Percentiles rank a stretch among this genome's conserved stretches.
These are phyloP conservation scores for Endotrypanum monterogeii DNA, from an alignment of 208 protist species.

Conservation along the genomic window DNA sequence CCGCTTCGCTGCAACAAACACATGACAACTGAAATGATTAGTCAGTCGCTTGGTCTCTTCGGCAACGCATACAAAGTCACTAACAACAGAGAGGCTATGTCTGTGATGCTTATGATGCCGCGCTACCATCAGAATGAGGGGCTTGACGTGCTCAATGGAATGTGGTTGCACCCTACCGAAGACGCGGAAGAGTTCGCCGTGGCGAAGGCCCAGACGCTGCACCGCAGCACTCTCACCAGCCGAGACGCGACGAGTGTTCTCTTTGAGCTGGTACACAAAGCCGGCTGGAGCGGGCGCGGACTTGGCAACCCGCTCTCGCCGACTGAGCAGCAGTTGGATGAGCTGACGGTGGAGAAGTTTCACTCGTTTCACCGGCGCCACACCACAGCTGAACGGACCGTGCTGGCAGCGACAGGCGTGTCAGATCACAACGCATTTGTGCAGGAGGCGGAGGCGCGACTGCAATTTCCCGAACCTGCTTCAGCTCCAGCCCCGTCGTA, in stretches of 20 bases:
- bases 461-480: constrained; percentile 49
- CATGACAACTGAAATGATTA: constrained; percentile 56
- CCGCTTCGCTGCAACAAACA: constrained; percentile 70
- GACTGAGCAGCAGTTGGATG: constrained; percentile 51
- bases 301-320: constrained; percentile 69
- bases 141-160: constrained; percentile 75
- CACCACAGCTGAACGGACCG: constrained; percentile 71
- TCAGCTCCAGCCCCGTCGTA: constrained; percentile 3
- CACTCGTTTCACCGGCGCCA: constrained; percentile 58
- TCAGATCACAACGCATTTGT: constrained; percentile 74
- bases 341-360: constrained; percentile 70
- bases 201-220: constrained; percentile 62
- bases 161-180: constrained; percentile 73
- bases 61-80: constrained; percentile 83
- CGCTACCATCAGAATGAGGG: constrained; percentile 80
- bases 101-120: constrained; percentile 78
- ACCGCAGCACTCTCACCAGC: constrained; percentile 46
- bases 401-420: constrained; percentile 84
- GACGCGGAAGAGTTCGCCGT: constrained; percentile 65
- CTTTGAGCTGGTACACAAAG: constrained; percentile 91
- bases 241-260: constrained; percentile 82
- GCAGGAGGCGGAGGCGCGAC: constrained; percentile 53
- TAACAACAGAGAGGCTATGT: constrained; percentile 89
- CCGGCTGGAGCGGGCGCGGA: constrained; percentile 80
- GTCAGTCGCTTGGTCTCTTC: constrained; percentile 62